Evolutionary conservation across 177 flowering plant species (phyloP).

Genomic region (Vitis hybrid): DNA sequence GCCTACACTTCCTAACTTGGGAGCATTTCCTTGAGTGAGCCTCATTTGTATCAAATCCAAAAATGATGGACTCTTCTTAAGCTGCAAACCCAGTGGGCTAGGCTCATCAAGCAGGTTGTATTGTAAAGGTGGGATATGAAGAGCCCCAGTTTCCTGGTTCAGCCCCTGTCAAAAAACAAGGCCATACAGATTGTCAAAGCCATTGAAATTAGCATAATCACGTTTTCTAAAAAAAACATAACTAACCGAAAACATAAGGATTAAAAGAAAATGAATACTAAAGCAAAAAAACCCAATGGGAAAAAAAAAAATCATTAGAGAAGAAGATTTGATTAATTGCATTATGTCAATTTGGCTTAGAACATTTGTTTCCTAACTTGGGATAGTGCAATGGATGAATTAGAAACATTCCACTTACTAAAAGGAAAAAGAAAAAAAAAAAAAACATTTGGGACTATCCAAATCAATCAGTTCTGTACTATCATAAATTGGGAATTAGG

Average conservation of each 20-base stretch:
- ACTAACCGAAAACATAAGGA: not conserved
- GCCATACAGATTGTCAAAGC: not conserved
- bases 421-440: too few relatives aligned
- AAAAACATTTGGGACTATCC: too few relatives aligned
- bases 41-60: constrained; percentile 61
- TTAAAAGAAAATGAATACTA: too few relatives aligned
- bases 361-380: too few relatives aligned
- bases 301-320: too few relatives aligned
- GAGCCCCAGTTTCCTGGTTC: constrained; percentile 1
- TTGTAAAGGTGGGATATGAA: constrained; percentile 17
- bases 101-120: constrained; percentile 61
- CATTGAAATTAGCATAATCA: not conserved
- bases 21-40: constrained; percentile 37
- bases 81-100: constrained; percentile 58
- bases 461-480: too few relatives aligned
- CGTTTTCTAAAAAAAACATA: not conserved
- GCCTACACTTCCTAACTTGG: constrained; percentile 12
- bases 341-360: too few relatives aligned
- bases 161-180: constrained; percentile 2
- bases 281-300: too few relatives aligned
- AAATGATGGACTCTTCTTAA: constrained; percentile 60
- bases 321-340: too few relatives aligned
- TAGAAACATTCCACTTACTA: too few relatives aligned
- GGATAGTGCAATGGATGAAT: too few relatives aligned
- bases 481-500: too few relatives aligned